Evolutionary conservation across 495 filamentous ascomycete species (phyloP), one percentile per base, ranked within the genome.

Genomic region (Elasticomyces elasticus): DNA sequence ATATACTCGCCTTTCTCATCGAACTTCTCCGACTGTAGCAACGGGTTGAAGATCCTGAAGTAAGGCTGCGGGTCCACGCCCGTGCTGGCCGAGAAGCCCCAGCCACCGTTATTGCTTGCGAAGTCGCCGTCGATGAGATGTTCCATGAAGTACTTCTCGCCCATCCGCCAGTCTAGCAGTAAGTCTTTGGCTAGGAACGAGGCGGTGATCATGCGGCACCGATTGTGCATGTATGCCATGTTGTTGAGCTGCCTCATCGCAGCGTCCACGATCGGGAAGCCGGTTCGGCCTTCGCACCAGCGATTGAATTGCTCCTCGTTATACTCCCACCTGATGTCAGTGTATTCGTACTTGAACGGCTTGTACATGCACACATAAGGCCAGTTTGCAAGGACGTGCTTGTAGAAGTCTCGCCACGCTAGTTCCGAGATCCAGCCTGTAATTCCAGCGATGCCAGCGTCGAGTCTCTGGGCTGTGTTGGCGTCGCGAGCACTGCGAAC

Each of bases 361-460:
- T 92, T 95, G 71, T 85, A 85, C 90, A 95, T 95, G 66, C 88
- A 91, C 30, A 94, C 78, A 58, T 88, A 92, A 4, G 90, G 90
- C 86, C 86, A 95, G 52, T 91, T 73, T 2, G 79, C 84, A 13
- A 95, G 71, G 3, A 95, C 85, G 66, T 95, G 87, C 56, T 85
- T 86, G 68, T 95, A 95, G 64, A 95, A 96, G 62, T 95, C 89
- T 9, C 89, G 74, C 90, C 89, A 94, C 0, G 87, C 89, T 0
- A 96, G 75, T 65, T 95, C 89, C 49, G 82, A 82, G 55, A 94
- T 91, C 89, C 88, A 96, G 2, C 75, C 70, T 46, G 74, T 69
- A 31, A 87, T 85, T 0, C 88, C 87, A 17, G 74, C 60, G 28
- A 80, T 74, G 0, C 86, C 85, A 2, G 79, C 78, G 56, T 89